phyloP scores from a whole-genome alignment of 2,329 filamentous ascomycete species.

The Epichloe coenophiala region DNA sequence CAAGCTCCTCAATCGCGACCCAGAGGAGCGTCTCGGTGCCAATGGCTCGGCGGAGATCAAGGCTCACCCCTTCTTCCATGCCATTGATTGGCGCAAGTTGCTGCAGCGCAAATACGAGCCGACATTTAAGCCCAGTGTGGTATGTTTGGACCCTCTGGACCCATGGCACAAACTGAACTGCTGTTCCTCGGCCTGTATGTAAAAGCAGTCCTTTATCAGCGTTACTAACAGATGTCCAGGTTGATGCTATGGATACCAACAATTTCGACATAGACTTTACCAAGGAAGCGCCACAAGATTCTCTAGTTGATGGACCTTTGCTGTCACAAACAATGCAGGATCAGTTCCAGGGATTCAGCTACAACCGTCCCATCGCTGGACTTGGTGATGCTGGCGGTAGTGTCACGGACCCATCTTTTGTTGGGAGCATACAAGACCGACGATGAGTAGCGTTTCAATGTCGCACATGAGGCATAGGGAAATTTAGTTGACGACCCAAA shows the following conservation, averaged over 20 bases:
- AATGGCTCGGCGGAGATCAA: conserved; percentile 97
- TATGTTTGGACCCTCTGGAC: conserved; percentile 36
- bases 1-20: conserved; percentile 83
- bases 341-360: conserved; percentile 92
- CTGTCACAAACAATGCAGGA: conserved; percentile 94
- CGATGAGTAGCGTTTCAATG: conserved; percentile 13
- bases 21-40: conserved; percentile 76
- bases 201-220: neutral
- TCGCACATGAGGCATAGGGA: neutral
- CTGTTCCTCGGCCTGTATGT: no score
- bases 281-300: conserved; percentile 75
- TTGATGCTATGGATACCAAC: conserved; percentile 75
- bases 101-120: conserved; percentile 97
- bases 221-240: conserved; percentile 25
- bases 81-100: conserved; percentile 96
- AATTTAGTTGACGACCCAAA: neutral
- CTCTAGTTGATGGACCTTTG: conserved; percentile 79
- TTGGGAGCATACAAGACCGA: conserved; percentile 44
- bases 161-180: no score
- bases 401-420: conserved; percentile 71
- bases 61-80: conserved; percentile 96
- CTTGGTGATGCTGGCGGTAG: conserved; percentile 88
- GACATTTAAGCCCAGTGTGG: conserved; percentile 91
- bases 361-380: conserved; percentile 89
- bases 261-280: conserved; percentile 96